Percentiles rank a stretch among this genome's conserved stretches.
Conservation (phyloP, 2,329 filamentous ascomycete genomes). For the Aaosphaeria pasadenensis region DNA sequence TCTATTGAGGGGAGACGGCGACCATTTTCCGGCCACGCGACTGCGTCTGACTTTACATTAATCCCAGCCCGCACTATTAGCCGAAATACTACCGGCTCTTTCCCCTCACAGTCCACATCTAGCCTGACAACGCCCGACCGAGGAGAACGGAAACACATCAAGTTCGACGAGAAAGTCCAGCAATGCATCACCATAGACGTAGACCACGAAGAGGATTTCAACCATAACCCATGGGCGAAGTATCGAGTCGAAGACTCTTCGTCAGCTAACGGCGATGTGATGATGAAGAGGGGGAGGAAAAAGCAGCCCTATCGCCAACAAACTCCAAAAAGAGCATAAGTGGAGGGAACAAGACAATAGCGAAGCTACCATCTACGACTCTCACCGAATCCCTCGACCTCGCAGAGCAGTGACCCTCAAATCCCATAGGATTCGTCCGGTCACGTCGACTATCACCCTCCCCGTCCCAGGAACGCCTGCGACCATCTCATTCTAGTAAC, state of each 20-base stretch:
- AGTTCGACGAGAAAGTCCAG: constrained; percentile 93
- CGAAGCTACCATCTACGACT: constrained; percentile 81
- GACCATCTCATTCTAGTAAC: constrained; percentile 67
- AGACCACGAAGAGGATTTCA: constrained; percentile 58
- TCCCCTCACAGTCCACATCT: constrained; percentile 68
- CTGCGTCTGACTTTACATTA: constrained; percentile 66
- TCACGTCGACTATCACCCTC: constrained; percentile 61
- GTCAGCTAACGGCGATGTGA: constrained; percentile 73
- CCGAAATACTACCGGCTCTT: constrained; percentile 61
- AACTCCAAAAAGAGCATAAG: constrained; percentile 56
- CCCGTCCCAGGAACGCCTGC: constrained; percentile 77
- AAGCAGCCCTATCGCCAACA: constrained; percentile 51
- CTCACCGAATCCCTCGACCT: constrained; percentile 73
- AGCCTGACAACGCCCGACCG: constrained; percentile 62
- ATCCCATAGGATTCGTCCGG: constrained; percentile 45
- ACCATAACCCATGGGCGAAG: constrained; percentile 34
- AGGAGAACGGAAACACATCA: constrained; percentile 77
- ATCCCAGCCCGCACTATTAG: constrained; percentile 62
- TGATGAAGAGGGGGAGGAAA: constrained; percentile 69
- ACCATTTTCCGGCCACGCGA: constrained; percentile 57
- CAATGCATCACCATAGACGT: constrained; percentile 95
- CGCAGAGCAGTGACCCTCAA: constrained; percentile 44
- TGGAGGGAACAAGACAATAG: constrained; percentile 77
- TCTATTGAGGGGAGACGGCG: constrained; percentile 44
- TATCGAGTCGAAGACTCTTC: constrained; percentile 46